These are phyloP conservation scores for Penicillium bialowiezense DNA, from an alignment of 495 filamentous ascomycete species.

Conservation along the genomic window DNA sequence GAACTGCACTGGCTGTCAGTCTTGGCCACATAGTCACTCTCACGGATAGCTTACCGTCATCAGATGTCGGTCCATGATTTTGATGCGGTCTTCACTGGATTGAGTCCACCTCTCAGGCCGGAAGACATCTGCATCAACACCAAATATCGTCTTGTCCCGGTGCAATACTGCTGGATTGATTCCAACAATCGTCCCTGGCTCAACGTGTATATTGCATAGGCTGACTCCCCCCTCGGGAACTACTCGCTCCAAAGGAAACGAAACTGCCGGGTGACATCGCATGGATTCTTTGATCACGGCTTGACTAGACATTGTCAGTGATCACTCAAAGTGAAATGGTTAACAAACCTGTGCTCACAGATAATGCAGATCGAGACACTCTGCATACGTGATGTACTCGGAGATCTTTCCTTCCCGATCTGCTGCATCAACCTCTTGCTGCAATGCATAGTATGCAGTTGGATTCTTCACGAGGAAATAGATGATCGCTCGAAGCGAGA, in stretches of 20 bases:
- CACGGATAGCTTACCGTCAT: neutral
- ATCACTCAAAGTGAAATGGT: no score
- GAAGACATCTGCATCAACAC: constrained; percentile 54
- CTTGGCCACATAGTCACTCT: no score
- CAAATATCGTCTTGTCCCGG: constrained; percentile 53
- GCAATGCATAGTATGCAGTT: constrained; percentile 11
- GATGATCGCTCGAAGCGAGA: constrained; percentile 21
- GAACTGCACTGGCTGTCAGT: constrained; percentile 19
- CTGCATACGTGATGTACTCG: constrained; percentile 17
- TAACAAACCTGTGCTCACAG: neutral
- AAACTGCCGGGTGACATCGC: constrained; percentile 57
- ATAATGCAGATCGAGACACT: constrained; percentile 28
- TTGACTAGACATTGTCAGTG: constrained; percentile 5
- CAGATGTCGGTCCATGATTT: constrained; percentile 6
- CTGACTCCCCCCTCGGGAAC: constrained; percentile 29
- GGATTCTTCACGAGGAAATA: constrained; percentile 27
- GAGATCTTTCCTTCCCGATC: constrained; percentile 7
- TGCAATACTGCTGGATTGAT: constrained; percentile 61
- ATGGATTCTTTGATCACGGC: constrained; percentile 43
- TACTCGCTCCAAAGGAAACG: constrained; percentile 35
- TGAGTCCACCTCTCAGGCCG: constrained; percentile 59
- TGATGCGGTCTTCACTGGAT: constrained; percentile 13
- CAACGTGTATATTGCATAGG: constrained; percentile 21
- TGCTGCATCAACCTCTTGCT: constrained; percentile 25
- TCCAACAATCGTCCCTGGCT: constrained; percentile 52